Percentiles rank a stretch among this genome's conserved stretches.
Conservation (phyloP, 495 filamentous ascomycete genomes). For the Aspergillus wentii region DNA sequence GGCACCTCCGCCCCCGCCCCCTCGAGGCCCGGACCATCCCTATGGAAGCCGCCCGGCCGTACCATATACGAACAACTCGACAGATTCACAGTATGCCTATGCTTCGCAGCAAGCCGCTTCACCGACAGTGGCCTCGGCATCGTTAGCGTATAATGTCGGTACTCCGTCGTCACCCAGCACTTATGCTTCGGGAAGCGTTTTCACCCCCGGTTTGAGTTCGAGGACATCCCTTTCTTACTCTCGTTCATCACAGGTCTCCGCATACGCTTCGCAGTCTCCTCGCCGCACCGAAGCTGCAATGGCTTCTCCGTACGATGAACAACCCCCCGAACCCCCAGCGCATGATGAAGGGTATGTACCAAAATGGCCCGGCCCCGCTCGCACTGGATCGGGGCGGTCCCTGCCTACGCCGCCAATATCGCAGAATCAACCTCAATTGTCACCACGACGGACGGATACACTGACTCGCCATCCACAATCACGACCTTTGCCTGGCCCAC, state of each 20-base stretch:
- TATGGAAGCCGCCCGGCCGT: constrained; percentile 36
- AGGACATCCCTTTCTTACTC: constrained; percentile 22
- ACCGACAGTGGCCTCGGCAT: too few relatives aligned
- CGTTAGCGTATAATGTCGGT: too few relatives aligned
- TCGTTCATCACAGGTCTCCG: constrained; percentile 17
- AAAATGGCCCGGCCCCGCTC: constrained; percentile 28
- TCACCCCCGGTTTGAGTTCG: constrained; percentile 15
- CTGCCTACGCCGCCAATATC: constrained; percentile 35
- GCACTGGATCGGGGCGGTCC: constrained; percentile 32
- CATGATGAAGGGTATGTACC: constrained; percentile 29
- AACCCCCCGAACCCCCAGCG: constrained; percentile 44
- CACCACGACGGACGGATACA: constrained; percentile 50
- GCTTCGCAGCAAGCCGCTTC: constrained; percentile 9
- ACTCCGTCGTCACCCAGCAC: constrained; percentile 13
- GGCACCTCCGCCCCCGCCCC: constrained; percentile 41
- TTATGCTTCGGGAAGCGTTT: constrained; percentile 22
- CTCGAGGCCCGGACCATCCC: constrained; percentile 41
- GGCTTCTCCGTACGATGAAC: constrained; percentile 28
- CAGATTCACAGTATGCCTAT: constrained; percentile 16
- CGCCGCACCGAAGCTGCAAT: constrained; percentile 18
- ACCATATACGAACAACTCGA: constrained; percentile 14
- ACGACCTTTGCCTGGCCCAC: constrained; percentile 58
- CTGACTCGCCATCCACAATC: constrained; percentile 53
- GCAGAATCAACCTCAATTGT: constrained; percentile 37
- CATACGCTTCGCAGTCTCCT: constrained; percentile 25